Conservation (phyloP, 371 early-diverging fungal genomes). For the Neoconidiobolus thromboides region DNA sequence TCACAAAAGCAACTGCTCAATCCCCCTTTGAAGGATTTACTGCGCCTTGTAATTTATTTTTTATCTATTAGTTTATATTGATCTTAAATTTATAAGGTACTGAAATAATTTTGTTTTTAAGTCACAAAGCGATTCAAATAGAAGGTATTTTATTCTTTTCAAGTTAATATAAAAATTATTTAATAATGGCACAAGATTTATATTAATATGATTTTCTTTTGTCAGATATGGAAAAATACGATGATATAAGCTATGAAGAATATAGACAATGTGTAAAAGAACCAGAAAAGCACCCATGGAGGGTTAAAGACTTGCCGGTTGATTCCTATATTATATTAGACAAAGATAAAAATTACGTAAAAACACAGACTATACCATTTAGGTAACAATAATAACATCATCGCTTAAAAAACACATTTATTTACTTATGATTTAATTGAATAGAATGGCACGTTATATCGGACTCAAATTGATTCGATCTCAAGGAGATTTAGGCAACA, state of each 20-base stretch:
- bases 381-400: not conserved
- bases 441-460: not conserved
- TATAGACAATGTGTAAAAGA: not conserved
- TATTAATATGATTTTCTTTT: not conserved
- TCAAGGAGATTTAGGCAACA: not conserved
- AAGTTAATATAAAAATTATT: too few relatives aligned
- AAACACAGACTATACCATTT: not conserved
- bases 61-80: not conserved
- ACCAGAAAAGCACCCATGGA: not conserved
- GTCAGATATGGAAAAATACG: not conserved
- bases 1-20: not conserved
- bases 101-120: not conserved
- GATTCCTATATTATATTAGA: not conserved
- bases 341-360: not conserved
- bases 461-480: not conserved
- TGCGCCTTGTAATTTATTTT: not conserved
- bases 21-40: slow-evolving; percentile 1
- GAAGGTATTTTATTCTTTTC: not conserved
- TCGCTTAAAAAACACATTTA: not conserved
- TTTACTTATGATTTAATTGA: not conserved
- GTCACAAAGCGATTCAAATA: not conserved
- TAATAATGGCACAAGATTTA: not conserved
- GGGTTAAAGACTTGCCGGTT: not conserved
- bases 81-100: not conserved
- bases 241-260: not conserved